Conservation (phyloP, 192 early-diverging fungal species). For the Oehlia diaphana region DNA sequence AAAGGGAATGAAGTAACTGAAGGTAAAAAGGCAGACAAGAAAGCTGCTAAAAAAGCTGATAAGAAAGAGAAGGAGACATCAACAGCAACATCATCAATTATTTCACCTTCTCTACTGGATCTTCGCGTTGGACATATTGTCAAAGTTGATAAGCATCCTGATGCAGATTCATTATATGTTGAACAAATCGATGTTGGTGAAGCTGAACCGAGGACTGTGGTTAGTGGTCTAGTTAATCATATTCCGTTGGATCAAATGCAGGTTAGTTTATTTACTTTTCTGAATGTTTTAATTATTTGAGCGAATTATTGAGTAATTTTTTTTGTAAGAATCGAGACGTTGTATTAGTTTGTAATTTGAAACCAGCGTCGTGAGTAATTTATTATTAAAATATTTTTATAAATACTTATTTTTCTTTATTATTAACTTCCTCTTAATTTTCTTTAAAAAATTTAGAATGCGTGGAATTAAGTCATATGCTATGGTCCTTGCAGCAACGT, state of each 20-base stretch:
- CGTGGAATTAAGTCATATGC: slow-evolving; percentile 92
- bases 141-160: slow-evolving; percentile 84
- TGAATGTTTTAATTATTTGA: slow-evolving; percentile 70
- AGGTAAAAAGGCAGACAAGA: slow-evolving; percentile 36
- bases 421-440: neutral
- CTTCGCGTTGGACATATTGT: slow-evolving; percentile 91
- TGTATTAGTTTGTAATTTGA: slow-evolving; percentile 88
- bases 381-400: neutral
- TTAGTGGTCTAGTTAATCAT: slow-evolving; percentile 91
- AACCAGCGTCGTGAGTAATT: slow-evolving; percentile 66
- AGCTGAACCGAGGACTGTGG: slow-evolving; percentile 79
- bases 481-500: slow-evolving; percentile 94
- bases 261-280: slow-evolving; percentile 59
- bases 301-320: slow-evolving; percentile 43
- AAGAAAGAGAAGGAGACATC: slow-evolving; percentile 61
- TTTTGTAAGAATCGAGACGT: slow-evolving; percentile 52
- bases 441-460: slow-evolving; percentile 50
- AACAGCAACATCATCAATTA: slow-evolving; percentile 46
- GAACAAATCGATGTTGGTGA: slow-evolving; percentile 94
- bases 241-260: slow-evolving; percentile 89
- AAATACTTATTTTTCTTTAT: neutral
- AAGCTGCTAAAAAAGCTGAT: slow-evolving; percentile 41
- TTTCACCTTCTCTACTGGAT: slow-evolving; percentile 82
- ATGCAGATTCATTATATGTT: slow-evolving; percentile 95
- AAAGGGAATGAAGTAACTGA: slow-evolving; percentile 28